phyloP scores from a whole-genome alignment of 345 rosid genomes.

The Passiflora organensis region DNA sequence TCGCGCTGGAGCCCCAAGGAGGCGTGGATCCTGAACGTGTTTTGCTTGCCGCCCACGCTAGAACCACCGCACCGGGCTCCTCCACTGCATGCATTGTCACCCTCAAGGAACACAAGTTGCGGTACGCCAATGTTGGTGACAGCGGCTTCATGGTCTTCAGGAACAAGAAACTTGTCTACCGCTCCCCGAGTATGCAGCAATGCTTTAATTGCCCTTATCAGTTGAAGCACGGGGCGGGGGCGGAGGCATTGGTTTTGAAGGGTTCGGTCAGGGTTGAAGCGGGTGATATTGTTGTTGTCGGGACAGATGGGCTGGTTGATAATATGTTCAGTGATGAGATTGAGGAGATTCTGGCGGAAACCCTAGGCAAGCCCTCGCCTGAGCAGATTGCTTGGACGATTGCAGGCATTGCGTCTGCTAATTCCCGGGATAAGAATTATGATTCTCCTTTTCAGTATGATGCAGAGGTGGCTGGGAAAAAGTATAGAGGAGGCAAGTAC shows the following conservation, averaged over 20 bases:
- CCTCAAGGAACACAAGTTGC: not conserved
- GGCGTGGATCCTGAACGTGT: conserved; percentile 1
- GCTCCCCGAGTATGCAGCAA: conserved; percentile 12
- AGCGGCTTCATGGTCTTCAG: conserved; percentile 24
- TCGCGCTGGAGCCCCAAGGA: not conserved
- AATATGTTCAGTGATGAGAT: conserved; percentile 16
- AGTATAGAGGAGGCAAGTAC: conserved; percentile 15
- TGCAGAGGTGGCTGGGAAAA: not conserved
- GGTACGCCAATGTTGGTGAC: conserved; percentile 23
- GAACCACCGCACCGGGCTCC: conserved; percentile 11
- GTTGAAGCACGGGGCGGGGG: not conserved
- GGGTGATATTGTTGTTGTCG: conserved; percentile 24
- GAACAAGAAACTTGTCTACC: not conserved
- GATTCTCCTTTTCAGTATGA: conserved; percentile 15
- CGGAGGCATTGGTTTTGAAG: not conserved
- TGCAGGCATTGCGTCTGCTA: not conserved
- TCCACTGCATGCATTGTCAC: conserved; percentile 20
- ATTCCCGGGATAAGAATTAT: not conserved
- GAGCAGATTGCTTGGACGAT: conserved; percentile 2
- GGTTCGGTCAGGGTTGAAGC: not conserved
- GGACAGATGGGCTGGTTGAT: conserved; percentile 27
- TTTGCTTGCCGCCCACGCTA: conserved; percentile 8
- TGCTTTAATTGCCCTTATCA: conserved; percentile 19
- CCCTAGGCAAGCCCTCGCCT: not conserved
- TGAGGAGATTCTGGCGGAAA: not conserved